Conservation (phyloP, 495 filamentous ascomycete species). For the Penicillium egyptiacum region DNA sequence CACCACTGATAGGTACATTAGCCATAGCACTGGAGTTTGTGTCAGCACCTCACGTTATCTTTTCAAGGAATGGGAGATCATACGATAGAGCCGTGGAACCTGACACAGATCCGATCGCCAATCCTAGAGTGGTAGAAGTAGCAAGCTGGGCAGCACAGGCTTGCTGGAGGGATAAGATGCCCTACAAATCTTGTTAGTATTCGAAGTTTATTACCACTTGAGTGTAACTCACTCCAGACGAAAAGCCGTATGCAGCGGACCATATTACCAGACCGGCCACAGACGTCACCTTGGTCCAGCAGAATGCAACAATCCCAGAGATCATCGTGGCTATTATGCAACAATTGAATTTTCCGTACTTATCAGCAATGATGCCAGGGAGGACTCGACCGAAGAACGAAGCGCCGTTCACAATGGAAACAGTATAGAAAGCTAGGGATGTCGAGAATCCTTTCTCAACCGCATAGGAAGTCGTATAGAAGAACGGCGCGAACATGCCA, state of each 20-base stretch:
- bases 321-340: constrained; percentile 59
- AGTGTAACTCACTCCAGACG: constrained; percentile 37
- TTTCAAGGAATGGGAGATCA: background rate
- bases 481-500: constrained; percentile 51
- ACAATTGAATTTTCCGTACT: constrained; percentile 67
- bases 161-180: constrained; percentile 43
- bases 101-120: constrained; percentile 35
- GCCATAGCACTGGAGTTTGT: constrained; percentile 35
- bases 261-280: constrained; percentile 38
- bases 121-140: constrained; percentile 30
- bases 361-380: constrained; percentile 64
- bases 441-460: constrained; percentile 35
- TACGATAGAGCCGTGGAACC: constrained; percentile 41
- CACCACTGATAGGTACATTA: constrained; percentile 38
- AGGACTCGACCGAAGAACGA: constrained; percentile 44
- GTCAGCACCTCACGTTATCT: background rate
- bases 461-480: constrained; percentile 42
- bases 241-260: constrained; percentile 40
- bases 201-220: background rate
- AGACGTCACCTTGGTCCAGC: constrained; percentile 39
- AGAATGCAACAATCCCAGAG: constrained; percentile 51
- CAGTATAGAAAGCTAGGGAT: constrained; percentile 41
- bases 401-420: constrained; percentile 50
- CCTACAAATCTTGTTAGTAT: constrained; percentile 23
- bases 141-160: constrained; percentile 43